Evolutionary conservation across 1,139 yeast genomes (phyloP).

Genomic region (Petasospora fabianii): DNA sequence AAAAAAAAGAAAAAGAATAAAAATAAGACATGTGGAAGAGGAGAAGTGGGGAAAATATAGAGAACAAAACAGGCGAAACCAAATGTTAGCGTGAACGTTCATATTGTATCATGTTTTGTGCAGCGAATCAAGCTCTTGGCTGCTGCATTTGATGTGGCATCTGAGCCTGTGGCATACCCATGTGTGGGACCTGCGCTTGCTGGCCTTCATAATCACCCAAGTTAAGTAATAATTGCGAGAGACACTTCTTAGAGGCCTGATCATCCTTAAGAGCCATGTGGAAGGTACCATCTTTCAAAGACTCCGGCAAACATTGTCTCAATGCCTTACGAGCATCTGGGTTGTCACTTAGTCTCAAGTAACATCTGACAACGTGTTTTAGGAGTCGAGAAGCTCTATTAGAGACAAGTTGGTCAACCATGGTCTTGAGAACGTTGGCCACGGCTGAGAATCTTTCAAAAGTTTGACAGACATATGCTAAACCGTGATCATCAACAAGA

Average conservation of each 20-base stretch:
- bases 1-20: not conserved
- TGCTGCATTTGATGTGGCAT: conserved; percentile 10
- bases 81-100: no score
- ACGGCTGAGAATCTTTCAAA: conserved; percentile 94
- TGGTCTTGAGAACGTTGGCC: conserved; percentile 78
- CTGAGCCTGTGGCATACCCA: conserved; percentile 4
- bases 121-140: not conserved
- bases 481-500: conserved; percentile 85
- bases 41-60: no score
- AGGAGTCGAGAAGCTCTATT: conserved; percentile 76
- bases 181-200: conserved; percentile 18
- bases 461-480: conserved; percentile 89
- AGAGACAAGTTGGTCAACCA: conserved; percentile 80
- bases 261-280: conserved; percentile 78
- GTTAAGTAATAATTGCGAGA: conserved; percentile 77
- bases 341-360: conserved; percentile 85
- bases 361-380: conserved; percentile 93
- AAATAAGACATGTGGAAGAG: not conserved
- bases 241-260: conserved; percentile 79
- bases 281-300: conserved; percentile 88
- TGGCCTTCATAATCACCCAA: conserved; percentile 36
- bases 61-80: no score
- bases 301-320: conserved; percentile 80
- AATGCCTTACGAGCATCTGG: conserved; percentile 87
- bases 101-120: not conserved